Conservation (phyloP, 2,329 filamentous ascomycete species). For the Didymella exigua region DNA sequence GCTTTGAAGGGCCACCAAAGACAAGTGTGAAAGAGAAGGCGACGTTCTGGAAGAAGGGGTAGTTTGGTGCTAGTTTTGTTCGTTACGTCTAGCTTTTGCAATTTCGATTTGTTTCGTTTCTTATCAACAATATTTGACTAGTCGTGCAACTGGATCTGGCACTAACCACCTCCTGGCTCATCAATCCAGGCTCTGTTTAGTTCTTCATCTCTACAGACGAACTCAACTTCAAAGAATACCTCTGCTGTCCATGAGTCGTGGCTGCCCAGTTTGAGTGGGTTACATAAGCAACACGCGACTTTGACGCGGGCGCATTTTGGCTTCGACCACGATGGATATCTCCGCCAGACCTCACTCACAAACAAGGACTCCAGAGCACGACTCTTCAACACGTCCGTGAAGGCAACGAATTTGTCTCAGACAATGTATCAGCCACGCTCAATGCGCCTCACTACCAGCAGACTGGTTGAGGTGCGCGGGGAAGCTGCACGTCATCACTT, state of each 20-base stretch:
- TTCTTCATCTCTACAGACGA: too few relatives aligned
- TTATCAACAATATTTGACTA: not conserved
- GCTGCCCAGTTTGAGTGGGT: too few relatives aligned
- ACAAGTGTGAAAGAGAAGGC: slow-evolving; percentile 31
- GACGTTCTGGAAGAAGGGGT: slow-evolving; percentile 42
- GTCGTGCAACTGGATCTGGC: too few relatives aligned
- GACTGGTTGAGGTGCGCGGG: not conserved
- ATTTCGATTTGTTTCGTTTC: not conserved
- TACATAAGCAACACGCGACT: not conserved
- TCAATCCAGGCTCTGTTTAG: too few relatives aligned
- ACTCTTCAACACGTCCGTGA: not conserved
- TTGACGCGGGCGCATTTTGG: not conserved
- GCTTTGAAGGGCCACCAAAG: slow-evolving; percentile 42
- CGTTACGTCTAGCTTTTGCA: slow-evolving; percentile 2
- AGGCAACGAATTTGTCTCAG: not conserved
- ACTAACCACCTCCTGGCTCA: too few relatives aligned
- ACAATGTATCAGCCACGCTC: slow-evolving; percentile 7
- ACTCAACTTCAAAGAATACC: too few relatives aligned
- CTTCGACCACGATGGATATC: not conserved
- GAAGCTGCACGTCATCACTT: slow-evolving; percentile 10
- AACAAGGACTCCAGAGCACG: not conserved
- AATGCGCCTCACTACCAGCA: slow-evolving; percentile 5
- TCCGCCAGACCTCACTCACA: not conserved
- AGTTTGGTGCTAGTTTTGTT: slow-evolving; percentile 1
- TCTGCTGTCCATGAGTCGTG: too few relatives aligned